Percentiles rank a stretch among this genome's conserved stretches.
These are phyloP conservation scores for Xylaria cubensis DNA, from an alignment of 495 filamentous ascomycete genomes.

Conservation along the genomic window DNA sequence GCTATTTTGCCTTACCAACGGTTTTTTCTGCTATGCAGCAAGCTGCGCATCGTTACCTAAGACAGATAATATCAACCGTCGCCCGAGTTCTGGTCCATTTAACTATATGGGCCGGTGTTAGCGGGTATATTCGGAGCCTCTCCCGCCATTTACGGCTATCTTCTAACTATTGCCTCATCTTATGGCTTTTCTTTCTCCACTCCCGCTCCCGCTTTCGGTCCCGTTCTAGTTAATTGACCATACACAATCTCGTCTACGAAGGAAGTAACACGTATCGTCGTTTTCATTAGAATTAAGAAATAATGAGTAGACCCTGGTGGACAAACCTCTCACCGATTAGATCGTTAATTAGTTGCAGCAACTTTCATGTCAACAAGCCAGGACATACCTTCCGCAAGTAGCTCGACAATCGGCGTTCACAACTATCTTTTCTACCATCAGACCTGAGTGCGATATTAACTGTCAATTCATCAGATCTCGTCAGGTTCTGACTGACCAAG, in stretches of 20 bases:
- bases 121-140: not conserved
- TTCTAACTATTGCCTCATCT: not conserved
- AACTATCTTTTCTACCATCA: too few relatives aligned
- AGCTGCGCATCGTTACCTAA: not conserved
- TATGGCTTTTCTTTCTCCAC: not conserved
- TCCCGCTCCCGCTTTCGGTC: not conserved
- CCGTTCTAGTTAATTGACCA: not conserved
- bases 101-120: not conserved
- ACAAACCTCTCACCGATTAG: too few relatives aligned
- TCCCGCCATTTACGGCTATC: not conserved
- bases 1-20: not conserved
- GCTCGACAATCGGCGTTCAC: too few relatives aligned
- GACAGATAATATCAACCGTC: not conserved
- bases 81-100: not conserved
- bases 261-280: not conserved
- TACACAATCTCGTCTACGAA: not conserved
- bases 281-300: too few relatives aligned
- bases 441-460: too few relatives aligned
- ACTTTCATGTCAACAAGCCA: too few relatives aligned
- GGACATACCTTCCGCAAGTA: too few relatives aligned
- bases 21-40: not conserved
- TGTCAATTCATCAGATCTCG: too few relatives aligned
- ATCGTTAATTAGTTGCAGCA: too few relatives aligned
- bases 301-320: too few relatives aligned
- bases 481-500: not conserved